Evolutionary conservation across 2,329 filamentous ascomycete species (phyloP).

Genomic region (Penicillium digitatum): DNA sequence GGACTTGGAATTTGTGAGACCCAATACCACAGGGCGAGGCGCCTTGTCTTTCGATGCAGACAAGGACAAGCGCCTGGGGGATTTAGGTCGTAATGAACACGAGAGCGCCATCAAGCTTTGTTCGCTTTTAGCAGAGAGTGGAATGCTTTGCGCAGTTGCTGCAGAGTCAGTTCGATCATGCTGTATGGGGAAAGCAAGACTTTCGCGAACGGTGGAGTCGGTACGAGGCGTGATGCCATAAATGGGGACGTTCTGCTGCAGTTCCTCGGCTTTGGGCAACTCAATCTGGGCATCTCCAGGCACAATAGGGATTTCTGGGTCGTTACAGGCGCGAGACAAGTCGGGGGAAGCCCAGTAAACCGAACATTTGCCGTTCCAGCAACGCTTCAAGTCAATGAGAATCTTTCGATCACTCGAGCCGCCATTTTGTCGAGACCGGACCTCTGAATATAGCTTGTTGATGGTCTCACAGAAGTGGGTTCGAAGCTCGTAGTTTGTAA

Average conservation of each 20-base stretch:
- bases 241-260: constrained; percentile 9
- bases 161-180: constrained; percentile 38
- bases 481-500: constrained; percentile 69
- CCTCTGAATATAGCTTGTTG: constrained; percentile 58
- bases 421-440: constrained; percentile 50
- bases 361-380: constrained; percentile 87
- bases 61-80: constrained; percentile 38
- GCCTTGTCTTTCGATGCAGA: constrained; percentile 32
- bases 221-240: not conserved
- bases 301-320: constrained; percentile 62
- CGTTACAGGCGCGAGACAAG: constrained; percentile 56
- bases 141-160: constrained; percentile 34
- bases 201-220: constrained; percentile 17
- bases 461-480: constrained; percentile 74
- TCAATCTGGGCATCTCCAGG: constrained; percentile 69
- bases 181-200: constrained; percentile 15
- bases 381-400: constrained; percentile 89
- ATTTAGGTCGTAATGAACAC: constrained; percentile 55
- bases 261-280: constrained; percentile 40
- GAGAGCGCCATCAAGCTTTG: constrained; percentile 57
- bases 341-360: constrained; percentile 80
- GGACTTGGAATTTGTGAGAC: constrained; percentile 30
- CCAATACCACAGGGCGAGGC: constrained; percentile 43
- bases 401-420: constrained; percentile 73
- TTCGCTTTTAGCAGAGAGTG: constrained; percentile 41